These are phyloP conservation scores for Trichoderma hamatum DNA, from an alignment of 2,329 filamentous ascomycete species.

Conservation along the genomic window DNA sequence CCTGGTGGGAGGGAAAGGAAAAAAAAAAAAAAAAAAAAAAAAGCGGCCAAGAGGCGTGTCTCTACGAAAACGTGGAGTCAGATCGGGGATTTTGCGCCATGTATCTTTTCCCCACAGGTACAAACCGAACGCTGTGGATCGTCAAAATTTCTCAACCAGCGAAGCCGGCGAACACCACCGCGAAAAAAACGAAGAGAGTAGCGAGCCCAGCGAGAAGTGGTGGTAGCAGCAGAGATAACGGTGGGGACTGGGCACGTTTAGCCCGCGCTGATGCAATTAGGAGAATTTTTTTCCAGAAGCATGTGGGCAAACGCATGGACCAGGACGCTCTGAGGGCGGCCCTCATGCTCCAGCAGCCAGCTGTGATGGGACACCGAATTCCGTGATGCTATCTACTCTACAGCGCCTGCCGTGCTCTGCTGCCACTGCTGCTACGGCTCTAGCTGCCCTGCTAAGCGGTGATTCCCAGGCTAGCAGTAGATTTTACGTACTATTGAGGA, in stretches of 20 bases:
- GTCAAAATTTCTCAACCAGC: constrained; percentile 25
- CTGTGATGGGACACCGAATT: background rate
- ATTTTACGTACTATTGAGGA: background rate
- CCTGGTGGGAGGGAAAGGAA: background rate
- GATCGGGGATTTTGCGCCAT: constrained; percentile 19
- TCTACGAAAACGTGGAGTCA: constrained; percentile 28
- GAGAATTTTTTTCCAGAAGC: constrained; percentile 26
- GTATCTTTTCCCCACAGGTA: constrained; percentile 28
- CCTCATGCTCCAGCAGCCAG: background rate
- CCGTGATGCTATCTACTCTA: background rate
- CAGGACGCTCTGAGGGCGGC: background rate
- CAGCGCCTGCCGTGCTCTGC: no score
- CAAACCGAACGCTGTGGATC: constrained; percentile 13
- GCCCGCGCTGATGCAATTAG: constrained; percentile 23
- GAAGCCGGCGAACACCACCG: constrained; percentile 1
- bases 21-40: background rate
- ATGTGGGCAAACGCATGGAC: constrained; percentile 26
- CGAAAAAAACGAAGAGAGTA: background rate
- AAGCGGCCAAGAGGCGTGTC: constrained; percentile 14
- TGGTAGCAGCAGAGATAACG: constrained; percentile 22
- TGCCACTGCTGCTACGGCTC: no score
- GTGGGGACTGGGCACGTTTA: constrained; percentile 1
- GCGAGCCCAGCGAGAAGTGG: background rate
- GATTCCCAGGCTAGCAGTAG: background rate
- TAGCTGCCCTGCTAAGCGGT: background rate